Evolutionary conservation across 2,329 filamentous ascomycete genomes (phyloP).

Genomic region (Alternaria alternata): DNA sequence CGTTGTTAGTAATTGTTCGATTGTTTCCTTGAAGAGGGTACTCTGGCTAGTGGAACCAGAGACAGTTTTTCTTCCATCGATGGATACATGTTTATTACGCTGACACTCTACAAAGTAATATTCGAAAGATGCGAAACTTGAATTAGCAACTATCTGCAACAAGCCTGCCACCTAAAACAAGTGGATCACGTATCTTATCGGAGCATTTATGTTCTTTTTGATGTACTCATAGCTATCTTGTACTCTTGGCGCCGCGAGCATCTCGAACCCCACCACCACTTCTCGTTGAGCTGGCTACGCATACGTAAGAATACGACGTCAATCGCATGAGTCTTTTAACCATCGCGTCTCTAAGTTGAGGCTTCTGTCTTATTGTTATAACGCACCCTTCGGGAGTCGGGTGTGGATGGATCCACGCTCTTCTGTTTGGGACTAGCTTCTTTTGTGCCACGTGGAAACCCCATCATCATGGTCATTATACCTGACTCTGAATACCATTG

Average conservation of each 20-base stretch:
- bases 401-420: background rate
- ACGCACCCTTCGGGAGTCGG: background rate
- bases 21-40: background rate
- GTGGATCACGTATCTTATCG: background rate
- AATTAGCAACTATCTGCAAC: background rate
- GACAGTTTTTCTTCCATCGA: background rate
- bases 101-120: background rate
- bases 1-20: background rate
- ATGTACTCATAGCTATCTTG: background rate
- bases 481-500: background rate
- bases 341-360: background rate
- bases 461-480: background rate
- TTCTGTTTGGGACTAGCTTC: background rate
- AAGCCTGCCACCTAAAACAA: background rate
- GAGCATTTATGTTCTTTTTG: background rate
- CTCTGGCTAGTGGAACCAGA: background rate
- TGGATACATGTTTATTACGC: background rate
- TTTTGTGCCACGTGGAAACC: background rate
- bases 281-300: background rate
- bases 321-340: background rate
- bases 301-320: background rate
- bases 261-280: background rate
- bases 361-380: background rate
- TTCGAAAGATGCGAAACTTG: background rate
- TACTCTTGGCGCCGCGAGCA: background rate